Conservation (phyloP, 208 protist genomes). For the Leishmania arabica region DNA sequence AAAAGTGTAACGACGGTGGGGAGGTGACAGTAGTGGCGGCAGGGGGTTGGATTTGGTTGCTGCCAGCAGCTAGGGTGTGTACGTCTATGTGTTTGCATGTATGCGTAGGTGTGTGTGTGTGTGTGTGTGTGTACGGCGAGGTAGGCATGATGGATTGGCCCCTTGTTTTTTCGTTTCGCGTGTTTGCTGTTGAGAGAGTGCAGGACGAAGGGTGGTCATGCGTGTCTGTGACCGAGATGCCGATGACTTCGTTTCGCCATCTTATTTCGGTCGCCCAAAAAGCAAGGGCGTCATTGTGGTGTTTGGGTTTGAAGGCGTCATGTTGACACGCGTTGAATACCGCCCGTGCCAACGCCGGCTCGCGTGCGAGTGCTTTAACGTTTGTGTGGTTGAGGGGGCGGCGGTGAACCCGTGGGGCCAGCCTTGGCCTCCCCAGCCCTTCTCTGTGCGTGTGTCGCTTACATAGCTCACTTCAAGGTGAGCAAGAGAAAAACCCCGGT, state of each 20-base stretch:
- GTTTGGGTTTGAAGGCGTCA: neutral
- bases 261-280: neutral
- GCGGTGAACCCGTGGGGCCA: neutral
- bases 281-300: neutral
- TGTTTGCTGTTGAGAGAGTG: neutral
- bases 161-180: neutral
- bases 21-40: conserved; percentile 3
- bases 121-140: neutral
- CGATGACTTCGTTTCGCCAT: neutral
- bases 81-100: neutral
- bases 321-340: neutral
- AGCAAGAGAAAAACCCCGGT: neutral
- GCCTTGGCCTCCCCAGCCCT: neutral
- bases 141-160: neutral
- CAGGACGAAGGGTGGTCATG: neutral
- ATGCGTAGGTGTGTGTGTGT: neutral
- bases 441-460: neutral
- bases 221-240: neutral
- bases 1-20: conserved; percentile 58
- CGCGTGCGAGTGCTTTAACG: neutral
- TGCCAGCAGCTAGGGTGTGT: neutral
- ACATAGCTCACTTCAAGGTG: neutral
- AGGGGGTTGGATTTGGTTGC: neutral
- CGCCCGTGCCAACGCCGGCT: conserved; percentile 1
- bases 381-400: neutral